Evolutionary conservation across 164 flowering plant genomes (phyloP).

Genomic region (Akebia trifoliata): DNA sequence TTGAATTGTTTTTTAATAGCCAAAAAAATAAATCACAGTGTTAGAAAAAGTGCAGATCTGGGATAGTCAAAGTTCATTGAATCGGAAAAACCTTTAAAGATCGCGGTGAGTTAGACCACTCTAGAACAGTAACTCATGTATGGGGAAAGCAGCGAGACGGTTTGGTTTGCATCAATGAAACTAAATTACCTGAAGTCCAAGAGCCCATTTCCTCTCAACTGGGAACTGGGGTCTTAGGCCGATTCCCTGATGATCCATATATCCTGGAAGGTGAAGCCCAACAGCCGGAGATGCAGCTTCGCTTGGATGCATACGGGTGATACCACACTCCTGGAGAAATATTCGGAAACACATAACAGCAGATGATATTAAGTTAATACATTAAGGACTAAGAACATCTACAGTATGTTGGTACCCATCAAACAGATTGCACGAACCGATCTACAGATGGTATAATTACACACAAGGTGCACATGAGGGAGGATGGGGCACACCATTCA

Average conservation of each 20-base stretch:
- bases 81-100: too few relatives aligned
- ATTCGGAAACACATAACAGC: not conserved
- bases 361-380: not conserved
- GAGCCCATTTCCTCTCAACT: constrained; percentile 92
- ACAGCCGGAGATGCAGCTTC: constrained; percentile 38
- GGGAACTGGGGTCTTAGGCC: constrained; percentile 54
- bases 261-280: constrained; percentile 50
- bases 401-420: not conserved
- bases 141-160: not conserved
- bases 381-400: not conserved
- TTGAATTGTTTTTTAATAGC: too few relatives aligned
- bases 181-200: constrained; percentile 76
- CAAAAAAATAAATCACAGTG: too few relatives aligned
- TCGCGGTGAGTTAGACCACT: too few relatives aligned
- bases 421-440: too few relatives aligned
- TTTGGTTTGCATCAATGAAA: not conserved
- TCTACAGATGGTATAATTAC: not conserved
- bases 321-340: constrained; percentile 40
- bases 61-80: too few relatives aligned
- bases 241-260: constrained; percentile 62
- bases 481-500: not conserved
- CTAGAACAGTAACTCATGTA: not conserved
- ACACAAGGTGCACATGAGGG: not conserved
- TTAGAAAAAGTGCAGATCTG: too few relatives aligned
- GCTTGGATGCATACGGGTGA: constrained; percentile 40